A percentile compares a stretch with the other conserved stretches of the same genome.
These are phyloP conservation scores for Calendula officinalis DNA, from an alignment of 129 eudicot species.

Conservation along the genomic window DNA sequence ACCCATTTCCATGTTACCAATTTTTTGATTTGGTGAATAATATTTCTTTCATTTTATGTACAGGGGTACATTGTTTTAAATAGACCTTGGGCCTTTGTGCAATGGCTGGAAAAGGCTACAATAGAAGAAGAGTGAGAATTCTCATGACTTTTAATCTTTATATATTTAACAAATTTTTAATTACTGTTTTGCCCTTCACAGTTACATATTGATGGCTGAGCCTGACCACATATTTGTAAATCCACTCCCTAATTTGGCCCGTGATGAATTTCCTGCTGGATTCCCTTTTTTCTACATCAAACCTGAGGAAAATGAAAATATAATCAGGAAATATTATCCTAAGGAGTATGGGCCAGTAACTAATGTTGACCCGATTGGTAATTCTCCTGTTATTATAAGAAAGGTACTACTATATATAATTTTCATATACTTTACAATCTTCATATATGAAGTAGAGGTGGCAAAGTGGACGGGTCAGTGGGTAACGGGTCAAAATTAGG, in stretches of 20 bases:
- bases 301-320: conserved; percentile 50
- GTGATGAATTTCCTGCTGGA: conserved; percentile 55
- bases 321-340: conserved; percentile 52
- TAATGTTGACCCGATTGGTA: conserved; percentile 62
- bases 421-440: not conserved
- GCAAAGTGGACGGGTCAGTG: not conserved
- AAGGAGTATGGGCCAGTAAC: conserved; percentile 55
- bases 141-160: not conserved
- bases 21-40: too few species aligned
- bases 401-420: conserved; percentile 36
- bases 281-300: conserved; percentile 61
- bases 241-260: conserved; percentile 67
- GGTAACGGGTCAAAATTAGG: not conserved
- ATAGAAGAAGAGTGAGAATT: conserved; percentile 67
- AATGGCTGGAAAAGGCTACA: conserved; percentile 63
- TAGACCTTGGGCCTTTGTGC: conserved; percentile 87
- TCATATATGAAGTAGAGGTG: not conserved
- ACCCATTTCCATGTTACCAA: too few species aligned
- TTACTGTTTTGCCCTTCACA: conserved; percentile 28
- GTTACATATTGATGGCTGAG: conserved; percentile 74
- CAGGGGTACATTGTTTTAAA: conserved; percentile 75
- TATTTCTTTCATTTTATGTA: conserved; percentile 27
- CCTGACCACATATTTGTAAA: conserved; percentile 71
- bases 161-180: conserved; percentile 6
- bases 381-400: conserved; percentile 61